A percentile compares a stretch with the other conserved stretches of the same genome.
These are phyloP conservation scores for Nepenthes mirabilis DNA, from an alignment of 148 eudicot genomes.

Conservation along the genomic window DNA sequence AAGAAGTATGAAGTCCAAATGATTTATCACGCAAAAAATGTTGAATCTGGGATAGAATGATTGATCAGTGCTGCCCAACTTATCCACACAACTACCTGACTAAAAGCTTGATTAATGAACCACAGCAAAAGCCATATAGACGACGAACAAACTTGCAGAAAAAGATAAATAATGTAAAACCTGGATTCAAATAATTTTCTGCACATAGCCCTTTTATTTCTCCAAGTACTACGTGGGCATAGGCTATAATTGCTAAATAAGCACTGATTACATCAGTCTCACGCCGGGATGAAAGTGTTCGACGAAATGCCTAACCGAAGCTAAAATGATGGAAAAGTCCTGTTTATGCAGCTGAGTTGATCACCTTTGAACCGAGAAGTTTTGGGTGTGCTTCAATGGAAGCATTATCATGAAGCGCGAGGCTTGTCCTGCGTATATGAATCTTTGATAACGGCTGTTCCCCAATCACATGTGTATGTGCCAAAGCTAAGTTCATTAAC, in stretches of 20 bases:
- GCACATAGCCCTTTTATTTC: neutral
- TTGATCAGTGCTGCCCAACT: too few species aligned
- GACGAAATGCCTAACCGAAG: constrained; percentile 11
- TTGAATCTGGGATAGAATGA: too few species aligned
- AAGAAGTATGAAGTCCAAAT: too few species aligned
- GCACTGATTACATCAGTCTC: neutral
- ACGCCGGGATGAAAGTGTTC: neutral
- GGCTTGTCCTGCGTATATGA: constrained; percentile 15
- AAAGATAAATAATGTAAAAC: too few species aligned
- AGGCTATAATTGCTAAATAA: neutral
- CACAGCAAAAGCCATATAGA: too few species aligned
- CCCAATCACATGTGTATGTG: constrained; percentile 6
- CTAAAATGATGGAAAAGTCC: neutral
- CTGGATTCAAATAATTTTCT: too few species aligned
- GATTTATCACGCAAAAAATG: too few species aligned
- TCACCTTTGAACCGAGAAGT: constrained; percentile 21
- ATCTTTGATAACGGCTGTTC: constrained; percentile 29
- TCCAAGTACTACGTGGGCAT: neutral
- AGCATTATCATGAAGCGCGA: constrained; percentile 10
- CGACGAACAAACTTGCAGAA: too few species aligned
- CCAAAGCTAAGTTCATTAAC: constrained; percentile 5
- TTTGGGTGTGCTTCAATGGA: constrained; percentile 17
- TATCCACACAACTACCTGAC: too few species aligned
- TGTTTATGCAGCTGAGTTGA: neutral
- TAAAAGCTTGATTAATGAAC: too few species aligned